Base-by-base conservation (phyloP, 106 monocot genomes). In the Platanthera guangdongensis region DNA sequence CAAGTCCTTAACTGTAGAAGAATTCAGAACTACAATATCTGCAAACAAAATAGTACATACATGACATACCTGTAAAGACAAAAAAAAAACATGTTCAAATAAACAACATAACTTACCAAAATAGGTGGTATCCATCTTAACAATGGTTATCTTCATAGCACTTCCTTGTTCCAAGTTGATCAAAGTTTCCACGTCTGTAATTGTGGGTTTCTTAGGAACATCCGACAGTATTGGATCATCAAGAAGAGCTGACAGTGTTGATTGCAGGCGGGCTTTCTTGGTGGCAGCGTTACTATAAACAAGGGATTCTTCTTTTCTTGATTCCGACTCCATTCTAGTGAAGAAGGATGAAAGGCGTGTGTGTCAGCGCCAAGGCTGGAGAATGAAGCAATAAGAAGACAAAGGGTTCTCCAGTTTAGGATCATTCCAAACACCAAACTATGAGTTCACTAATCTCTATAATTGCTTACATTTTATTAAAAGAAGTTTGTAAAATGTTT, bases 1-100 rank as follows among this genome's bases (percentile, higher is more conserved):
- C 82, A 99, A 81, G 82, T 94, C 97, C 84, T 94, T 94, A 6
- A 94, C 81, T 0, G 97, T 99, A 47, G 97, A 89, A 60, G 91
- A 85, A 82, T 94, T 94, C 67, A 90, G 81, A 45, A 99, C 86
- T 47, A 86, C 88, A 57, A 92, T 82, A 83, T 90, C 93, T 93
- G 73, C 15, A 76, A 30, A 81, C 18, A 81, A 52, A 22, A 73
- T 70, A 54, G 3, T 2, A 55, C 45, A 57, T 7, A 39, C 25
- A 75, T 45, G 5, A 10, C 5, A 45, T 30, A 54, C 39, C 39
- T 16, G n/a, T 45, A 39, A 39, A 2, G 32, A 65, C 32, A 10
- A 32, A 3, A 65, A 3, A 65, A 32, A 12, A 16, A 7, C 57
- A 5, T 75, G 28, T 19, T 4, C 55, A 75, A 12, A 57, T 12